Conservation (phyloP, 1,284 basidiomycete genomes). For the Heliocybe sulcata region DNA sequence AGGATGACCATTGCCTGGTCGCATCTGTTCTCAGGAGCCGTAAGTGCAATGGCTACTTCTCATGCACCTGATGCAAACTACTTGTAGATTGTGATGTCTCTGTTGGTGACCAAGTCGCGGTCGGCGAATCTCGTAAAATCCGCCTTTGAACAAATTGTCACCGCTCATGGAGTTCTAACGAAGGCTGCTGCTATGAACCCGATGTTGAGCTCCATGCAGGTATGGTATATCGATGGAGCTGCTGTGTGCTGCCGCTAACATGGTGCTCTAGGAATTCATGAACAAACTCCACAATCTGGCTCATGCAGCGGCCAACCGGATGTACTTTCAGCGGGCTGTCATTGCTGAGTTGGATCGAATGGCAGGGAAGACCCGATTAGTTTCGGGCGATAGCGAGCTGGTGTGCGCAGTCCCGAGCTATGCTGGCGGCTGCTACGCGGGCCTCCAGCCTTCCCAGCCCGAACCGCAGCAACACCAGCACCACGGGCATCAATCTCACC, state of each 20-base stretch:
- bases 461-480: too few species aligned
- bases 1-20: slow-evolving; percentile 52
- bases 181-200: slow-evolving; percentile 37
- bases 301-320: slow-evolving; percentile 35
- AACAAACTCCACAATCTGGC: slow-evolving; percentile 44
- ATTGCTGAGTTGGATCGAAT: slow-evolving; percentile 51
- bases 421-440: background rate
- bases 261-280: slow-evolving; percentile 26
- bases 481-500: too few species aligned
- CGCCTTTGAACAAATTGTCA: slow-evolving; percentile 51
- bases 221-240: background rate
- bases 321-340: slow-evolving; percentile 19
- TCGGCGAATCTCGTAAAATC: slow-evolving; percentile 44
- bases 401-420: background rate
- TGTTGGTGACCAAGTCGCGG: slow-evolving; percentile 53
- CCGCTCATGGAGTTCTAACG: slow-evolving; percentile 41
- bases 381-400: slow-evolving; percentile 12
- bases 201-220: slow-evolving; percentile 4
- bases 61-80: background rate
- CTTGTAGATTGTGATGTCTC: slow-evolving; percentile 60
- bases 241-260: background rate
- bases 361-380: slow-evolving; percentile 50
- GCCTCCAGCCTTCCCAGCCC: background rate
- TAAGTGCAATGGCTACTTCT: slow-evolving; percentile 26
- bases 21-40: slow-evolving; percentile 50